Base-by-base conservation (phyloP, 306 rosid species). In the Purshia tridentata region DNA sequence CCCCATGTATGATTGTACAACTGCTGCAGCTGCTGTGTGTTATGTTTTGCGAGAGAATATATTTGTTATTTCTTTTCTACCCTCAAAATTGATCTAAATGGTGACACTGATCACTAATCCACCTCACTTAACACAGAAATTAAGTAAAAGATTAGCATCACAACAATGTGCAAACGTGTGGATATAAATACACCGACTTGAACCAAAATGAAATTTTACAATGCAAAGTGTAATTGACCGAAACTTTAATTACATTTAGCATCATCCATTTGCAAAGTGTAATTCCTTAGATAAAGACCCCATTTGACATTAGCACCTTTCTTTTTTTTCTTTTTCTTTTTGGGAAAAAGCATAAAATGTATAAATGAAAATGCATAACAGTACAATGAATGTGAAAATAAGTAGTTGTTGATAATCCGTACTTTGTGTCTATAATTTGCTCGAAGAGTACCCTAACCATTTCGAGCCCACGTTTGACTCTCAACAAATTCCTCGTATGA, bases 381-480 rank as follows among this genome's bases (percentile, higher is more conserved):
- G 10, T 61, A 5, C 15, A 58, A 58, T 4, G 61, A 22, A 54
- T 11, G 22, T 20, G 39, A 20, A 1, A 47, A 20, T 67, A 62
- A 56, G 53, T 7, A 60, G 54, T 8, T 8, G 22, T 14, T 15
- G 61, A 59, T 37, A 52, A 49, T 14, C 80, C 98, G 52, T 91
- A 94, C 98, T 84, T 84, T 3, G 91, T 81, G 49, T 72, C 72
- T 23, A 91, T 67, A 13, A 91, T 94, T 68, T 88, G 88, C 84
- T 94, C 90, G 57, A 94, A 94, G 67, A 94, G 92, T 50, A 86
- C 81, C 75, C 84, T 91, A 74, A 94, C 89, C 98, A 94, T 89
- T 80, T 94, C 96, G 37, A 94, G 77, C 73, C 98, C 96, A 8
- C 97, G 98, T 76, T 81, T 94, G 66, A 94, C 97, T 84, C 89